Evolutionary conservation across 1,284 basidiomycete genomes (phyloP), one percentile per base, ranked within the genome.

Genomic region (Anthracocystis walkeri): DNA sequence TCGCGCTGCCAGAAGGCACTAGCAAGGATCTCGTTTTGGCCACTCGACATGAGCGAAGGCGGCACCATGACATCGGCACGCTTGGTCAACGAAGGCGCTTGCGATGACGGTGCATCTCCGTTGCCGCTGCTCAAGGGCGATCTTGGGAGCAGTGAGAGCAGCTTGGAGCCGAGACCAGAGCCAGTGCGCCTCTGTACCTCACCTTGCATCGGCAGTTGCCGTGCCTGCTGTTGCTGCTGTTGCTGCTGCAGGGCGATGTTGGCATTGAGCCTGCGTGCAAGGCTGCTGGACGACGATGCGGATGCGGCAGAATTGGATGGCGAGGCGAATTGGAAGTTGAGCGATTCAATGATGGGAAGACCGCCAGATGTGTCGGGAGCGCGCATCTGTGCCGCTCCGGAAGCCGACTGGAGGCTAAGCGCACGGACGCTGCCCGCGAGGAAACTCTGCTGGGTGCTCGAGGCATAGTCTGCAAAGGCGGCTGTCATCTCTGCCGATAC

Each of bases 1-100:
- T 88, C 88, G 81, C 97, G 97, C 18, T 90, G 91, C 93, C 93
- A 98, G 87, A 95, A 98, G 2, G 90, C 89, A 38, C 93, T 95
- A 0, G 93, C 89, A 45, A 97, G 88, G 61, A 97, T 90, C 33
- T 94, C 91, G 1, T 94, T 93, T 1, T 92, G 91, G 0, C 89
- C 86, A 1, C 90, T 88, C 1, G 90, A 85, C 29, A 89, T 87
- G 0, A 88, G 69, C 20, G 89, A 71, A 58, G 86, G 80, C 1
- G 84, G 79, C 21, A 64, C 50, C 68, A 80, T 77, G 44, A 61
- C 51, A 48, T 68, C 71, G 10, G 79, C 77, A 12, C 78, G 70
- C 48, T 60, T 68, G n/a, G 42, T 31, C 42, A 79, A 57, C 4
- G 72, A 73, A 8, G 65, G 23, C 7, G 48, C 44, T 12, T 50